Evolutionary conservation across 805 yeast genomes (phyloP), one percentile per base, ranked within the genome.

Genomic region (Saccharomycopsis schoenii): DNA sequence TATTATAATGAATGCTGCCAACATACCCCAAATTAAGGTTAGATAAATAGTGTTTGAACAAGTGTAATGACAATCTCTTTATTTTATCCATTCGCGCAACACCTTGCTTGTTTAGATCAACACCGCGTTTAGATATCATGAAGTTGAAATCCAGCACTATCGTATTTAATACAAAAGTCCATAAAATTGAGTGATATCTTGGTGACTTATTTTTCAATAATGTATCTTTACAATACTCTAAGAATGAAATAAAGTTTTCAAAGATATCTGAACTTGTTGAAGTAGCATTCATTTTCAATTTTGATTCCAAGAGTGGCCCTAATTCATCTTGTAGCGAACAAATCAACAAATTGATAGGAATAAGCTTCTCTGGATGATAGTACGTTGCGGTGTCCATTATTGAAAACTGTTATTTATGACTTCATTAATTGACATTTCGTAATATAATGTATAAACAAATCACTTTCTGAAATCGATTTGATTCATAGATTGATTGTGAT

Each of bases 91-190:
- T 25, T n/a, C 21, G 34, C 2, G 10, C 4, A 25, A 19, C 50
- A 21, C n/a, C 29, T 34, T 21, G 37, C 15, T 24, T n/a, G 9
- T 34, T 4, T 39, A 47, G 21, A 55, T 9, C 34, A 15, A 29
- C 25, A 25, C 19, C n/a, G 41, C 34, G 11, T 43, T 25, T 37
- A 15, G 52, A 39, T n/a, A 55, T 36, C 15, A 39, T 10, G 34
- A 12, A 47, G 37, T 21, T n/a, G n/a, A 62, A 50, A 15, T 54
- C 58, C 12, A 40, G 19, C 21, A 62, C 50, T 9, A 62, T 37
- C 19, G 43, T 58, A 37, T 62, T 60, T 12, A 62, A n/a, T 11
- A 50, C 29, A 55, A 42, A 62, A 12, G 64, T 52, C 57, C 62
- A 58, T 37, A 58, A 37, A 12, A 62, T 17, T 6, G 63, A 55